Evolutionary conservation across 176 grass and related monocot genomes (phyloP), one percentile per base, ranked within the genome.

Genomic region (Hordeum marinum): DNA sequence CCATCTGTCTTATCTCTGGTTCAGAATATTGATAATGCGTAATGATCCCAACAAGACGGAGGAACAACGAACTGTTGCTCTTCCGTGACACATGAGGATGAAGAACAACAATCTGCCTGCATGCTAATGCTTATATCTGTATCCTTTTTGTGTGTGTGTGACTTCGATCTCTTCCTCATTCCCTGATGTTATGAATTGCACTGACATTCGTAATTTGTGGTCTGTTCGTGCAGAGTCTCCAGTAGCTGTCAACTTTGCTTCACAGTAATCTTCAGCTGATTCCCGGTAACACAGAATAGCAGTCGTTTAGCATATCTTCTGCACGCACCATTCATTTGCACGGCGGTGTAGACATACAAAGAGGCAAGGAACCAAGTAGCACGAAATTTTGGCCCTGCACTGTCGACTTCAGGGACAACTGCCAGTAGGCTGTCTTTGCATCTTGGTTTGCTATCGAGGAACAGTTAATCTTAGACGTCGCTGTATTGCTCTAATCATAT

Each of bases 51-150:
- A n/a, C 21, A 60, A 75, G 40, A 20, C 77, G 50, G 15, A 27
- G 13, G 77, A 36, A 48, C 63, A 55, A 34, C 55, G 72, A 77
- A 85, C 78, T 18, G 23, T 70, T 54, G 25, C 39, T 80, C 18
- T 63, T 55, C n/a, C 80, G 61, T 85, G 37, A n/a, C 27, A 88
- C 86, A 84, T 86, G 78, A 89, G 90, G 82, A 91, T 71, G 34
- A 84, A 82, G 82, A 88, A 90, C 17, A 92, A 94, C 35, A 89
- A 98, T 87, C 87, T 93, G 41, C 89, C 90, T 71, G 92, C 93
- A 94, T 87, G 95, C 71, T 18, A 52, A 18, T 50, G 5, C 46
- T 17, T 50, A 14, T 14, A 52, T 7, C 6, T 6, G 15, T 20
- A n/a, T 20, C 17, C 2, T 7, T 54, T 8, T 54, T 20, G 20